Evolutionary conservation across 164 flowering plant species (phyloP).

Genomic region (Chimonanthus praecox): DNA sequence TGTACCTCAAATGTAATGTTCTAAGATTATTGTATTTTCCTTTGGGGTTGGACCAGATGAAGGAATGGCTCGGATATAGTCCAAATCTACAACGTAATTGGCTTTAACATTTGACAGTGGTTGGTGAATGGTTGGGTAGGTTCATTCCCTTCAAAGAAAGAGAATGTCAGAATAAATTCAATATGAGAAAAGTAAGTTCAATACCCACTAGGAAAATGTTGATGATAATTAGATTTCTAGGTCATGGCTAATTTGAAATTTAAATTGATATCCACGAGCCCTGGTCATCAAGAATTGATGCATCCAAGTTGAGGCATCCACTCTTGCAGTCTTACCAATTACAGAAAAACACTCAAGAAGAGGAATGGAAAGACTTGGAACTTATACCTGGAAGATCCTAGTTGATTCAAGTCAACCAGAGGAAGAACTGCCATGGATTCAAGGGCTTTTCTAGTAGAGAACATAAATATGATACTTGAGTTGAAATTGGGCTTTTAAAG

Average conservation of each 20-base stretch:
- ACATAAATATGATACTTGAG: background rate
- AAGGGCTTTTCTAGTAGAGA: background rate
- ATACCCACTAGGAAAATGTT: too few relatives aligned
- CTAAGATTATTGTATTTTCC: too few relatives aligned
- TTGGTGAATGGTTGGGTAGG: background rate
- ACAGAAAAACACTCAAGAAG: background rate
- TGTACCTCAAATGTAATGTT: too few relatives aligned
- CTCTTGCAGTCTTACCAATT: background rate
- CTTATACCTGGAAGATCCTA: background rate
- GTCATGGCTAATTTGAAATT: too few relatives aligned
- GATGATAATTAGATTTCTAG: too few relatives aligned
- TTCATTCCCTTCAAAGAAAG: background rate
- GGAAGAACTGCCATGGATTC: background rate
- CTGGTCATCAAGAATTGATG: background rate
- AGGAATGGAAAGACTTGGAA: background rate
- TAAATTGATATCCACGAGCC: background rate
- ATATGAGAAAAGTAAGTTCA: too few relatives aligned
- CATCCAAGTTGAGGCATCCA: background rate
- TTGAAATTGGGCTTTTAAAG: background rate
- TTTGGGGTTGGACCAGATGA: too few relatives aligned
- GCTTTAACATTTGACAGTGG: background rate
- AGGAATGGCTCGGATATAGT: background rate
- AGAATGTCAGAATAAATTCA: background rate
- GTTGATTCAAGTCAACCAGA: background rate
- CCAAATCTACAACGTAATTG: background rate